A percentile compares a stretch with the other conserved stretches of the same genome.
These are phyloP conservation scores for Suhomyces chickasaworum DNA, from an alignment of 1,139 yeast genomes.

Conservation along the genomic window DNA sequence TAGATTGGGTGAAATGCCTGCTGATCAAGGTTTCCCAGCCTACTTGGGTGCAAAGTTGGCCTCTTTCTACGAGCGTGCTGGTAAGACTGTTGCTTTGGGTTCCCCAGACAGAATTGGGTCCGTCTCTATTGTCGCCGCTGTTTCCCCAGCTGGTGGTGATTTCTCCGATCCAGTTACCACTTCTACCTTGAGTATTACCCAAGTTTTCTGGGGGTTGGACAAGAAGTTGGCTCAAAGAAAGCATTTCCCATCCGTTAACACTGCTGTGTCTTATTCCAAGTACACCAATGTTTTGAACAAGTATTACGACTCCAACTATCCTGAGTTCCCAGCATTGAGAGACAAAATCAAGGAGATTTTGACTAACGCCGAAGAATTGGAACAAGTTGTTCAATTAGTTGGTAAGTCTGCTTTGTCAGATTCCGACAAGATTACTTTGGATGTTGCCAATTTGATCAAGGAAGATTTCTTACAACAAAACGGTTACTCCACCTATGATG, in stretches of 20 bases:
- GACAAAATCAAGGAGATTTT: slow-evolving; percentile 90
- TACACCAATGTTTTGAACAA: slow-evolving; percentile 85
- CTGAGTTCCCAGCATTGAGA: slow-evolving; percentile 89
- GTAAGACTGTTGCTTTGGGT: slow-evolving; percentile 93
- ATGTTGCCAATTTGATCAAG: slow-evolving; percentile 86
- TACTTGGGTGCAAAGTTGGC: slow-evolving; percentile 98
- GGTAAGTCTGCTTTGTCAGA: slow-evolving; percentile 98
- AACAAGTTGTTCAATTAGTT: slow-evolving; percentile 97
- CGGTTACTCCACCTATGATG: slow-evolving; percentile 97
- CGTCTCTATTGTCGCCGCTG: slow-evolving; percentile 99
- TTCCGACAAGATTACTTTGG: slow-evolving; percentile 93
- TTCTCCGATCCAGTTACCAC: slow-evolving; percentile 99
- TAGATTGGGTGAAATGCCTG: slow-evolving; percentile 99
- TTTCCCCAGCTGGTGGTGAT: slow-evolving; percentile 99
- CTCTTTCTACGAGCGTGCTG: slow-evolving; percentile 99
- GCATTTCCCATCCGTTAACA: slow-evolving; percentile 98
- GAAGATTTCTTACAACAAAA: slow-evolving; percentile 99
- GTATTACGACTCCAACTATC: slow-evolving; percentile 82
- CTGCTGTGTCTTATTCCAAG: slow-evolving; percentile 94
- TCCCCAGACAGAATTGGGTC: slow-evolving; percentile 96
- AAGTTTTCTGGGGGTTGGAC: slow-evolving; percentile 99
- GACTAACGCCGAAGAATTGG: slow-evolving; percentile 96
- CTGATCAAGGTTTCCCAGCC: slow-evolving; percentile 99
- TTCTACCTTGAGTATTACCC: slow-evolving; percentile 96
- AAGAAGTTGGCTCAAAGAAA: slow-evolving; percentile 98